These are phyloP conservation scores for Houttuynia cordata DNA, from an alignment of 164 flowering plant genomes.

Conservation along the genomic window DNA sequence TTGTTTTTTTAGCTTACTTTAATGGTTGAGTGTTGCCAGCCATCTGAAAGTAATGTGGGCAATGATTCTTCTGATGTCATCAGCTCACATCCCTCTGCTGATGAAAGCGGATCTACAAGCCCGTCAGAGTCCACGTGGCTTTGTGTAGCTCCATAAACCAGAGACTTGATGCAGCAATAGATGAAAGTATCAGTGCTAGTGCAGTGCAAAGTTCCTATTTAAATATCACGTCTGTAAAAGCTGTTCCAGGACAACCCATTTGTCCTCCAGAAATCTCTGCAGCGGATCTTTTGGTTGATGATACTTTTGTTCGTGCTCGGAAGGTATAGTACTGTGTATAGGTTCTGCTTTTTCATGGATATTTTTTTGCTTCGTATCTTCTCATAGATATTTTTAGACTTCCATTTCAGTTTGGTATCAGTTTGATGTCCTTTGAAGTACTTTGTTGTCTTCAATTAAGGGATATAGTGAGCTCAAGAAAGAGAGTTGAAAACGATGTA, in stretches of 20 bases:
- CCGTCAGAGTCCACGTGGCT: slow-evolving; percentile 51
- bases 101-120: slow-evolving; percentile 32
- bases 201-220: slow-evolving; percentile 78
- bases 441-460: too few species aligned
- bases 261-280: slow-evolving; percentile 75
- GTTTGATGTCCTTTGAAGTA: too few species aligned
- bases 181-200: slow-evolving; percentile 26
- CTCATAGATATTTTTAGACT: too few species aligned
- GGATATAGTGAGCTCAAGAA: too few species aligned
- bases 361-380: too few species aligned
- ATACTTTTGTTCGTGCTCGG: slow-evolving; percentile 36
- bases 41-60: slow-evolving; percentile 60
- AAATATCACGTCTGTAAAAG: slow-evolving; percentile 26
- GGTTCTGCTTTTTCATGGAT: too few species aligned
- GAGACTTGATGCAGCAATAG: slow-evolving; percentile 21
- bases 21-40: slow-evolving; percentile 99
- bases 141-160: slow-evolving; percentile 38
- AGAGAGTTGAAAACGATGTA: too few species aligned
- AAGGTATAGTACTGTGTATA: slow-evolving; percentile 40
- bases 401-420: too few species aligned
- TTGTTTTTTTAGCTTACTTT: too few species aligned
- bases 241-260: slow-evolving; percentile 43
- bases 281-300: slow-evolving; percentile 32
- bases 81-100: slow-evolving; percentile 38
- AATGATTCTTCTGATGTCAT: slow-evolving; percentile 41